These are phyloP conservation scores for Diaporthe citriasiana DNA, from an alignment of 2,329 filamentous ascomycete genomes.

Conservation along the genomic window DNA sequence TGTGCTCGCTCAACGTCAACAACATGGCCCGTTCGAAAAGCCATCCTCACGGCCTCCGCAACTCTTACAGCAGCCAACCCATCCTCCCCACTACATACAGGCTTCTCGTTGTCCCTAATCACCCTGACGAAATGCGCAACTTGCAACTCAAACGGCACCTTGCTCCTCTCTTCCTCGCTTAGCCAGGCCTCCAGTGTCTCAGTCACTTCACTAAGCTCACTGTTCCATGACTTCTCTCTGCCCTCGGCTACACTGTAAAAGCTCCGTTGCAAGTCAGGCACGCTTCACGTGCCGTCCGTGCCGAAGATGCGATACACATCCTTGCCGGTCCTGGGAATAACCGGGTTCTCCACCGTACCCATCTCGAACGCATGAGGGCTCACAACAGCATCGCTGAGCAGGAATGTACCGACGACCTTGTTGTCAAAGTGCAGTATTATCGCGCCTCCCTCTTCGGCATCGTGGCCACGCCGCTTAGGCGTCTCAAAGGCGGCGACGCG, in stretches of 20 bases:
- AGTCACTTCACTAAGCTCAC: conserved; percentile 8
- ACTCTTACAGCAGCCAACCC: conserved; percentile 39
- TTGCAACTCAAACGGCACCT: conserved; percentile 39
- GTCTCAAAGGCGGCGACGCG: conserved; percentile 66
- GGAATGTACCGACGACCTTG: conserved; percentile 69
- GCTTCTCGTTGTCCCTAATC: conserved; percentile 7
- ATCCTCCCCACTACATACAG: conserved; percentile 35
- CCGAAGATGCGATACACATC: conserved; percentile 64
- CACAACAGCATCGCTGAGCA: conserved; percentile 66
- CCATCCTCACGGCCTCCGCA: conserved; percentile 37
- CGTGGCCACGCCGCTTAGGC: conserved; percentile 58
- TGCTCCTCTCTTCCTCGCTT: conserved; percentile 29
- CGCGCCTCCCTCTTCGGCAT: conserved; percentile 70
- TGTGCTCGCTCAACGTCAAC: conserved; percentile 19
- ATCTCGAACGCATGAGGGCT: conserved; percentile 69
- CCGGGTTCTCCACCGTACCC: conserved; percentile 71
- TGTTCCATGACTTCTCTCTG: conserved; percentile 32
- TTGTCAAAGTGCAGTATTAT: conserved; percentile 66
- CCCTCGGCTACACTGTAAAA: conserved; percentile 17
- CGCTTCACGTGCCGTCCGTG: conserved; percentile 42
- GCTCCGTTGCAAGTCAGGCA: conserved; percentile 41
- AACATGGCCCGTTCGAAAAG: conserved; percentile 20
- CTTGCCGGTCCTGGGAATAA: conserved; percentile 58
- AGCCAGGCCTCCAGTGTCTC: conserved; percentile 29
- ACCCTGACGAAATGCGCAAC: conserved; percentile 32